Evolutionary conservation across 495 filamentous ascomycete genomes (phyloP), one percentile per base, ranked within the genome.

Genomic region (Trichoderma erinaceum): DNA sequence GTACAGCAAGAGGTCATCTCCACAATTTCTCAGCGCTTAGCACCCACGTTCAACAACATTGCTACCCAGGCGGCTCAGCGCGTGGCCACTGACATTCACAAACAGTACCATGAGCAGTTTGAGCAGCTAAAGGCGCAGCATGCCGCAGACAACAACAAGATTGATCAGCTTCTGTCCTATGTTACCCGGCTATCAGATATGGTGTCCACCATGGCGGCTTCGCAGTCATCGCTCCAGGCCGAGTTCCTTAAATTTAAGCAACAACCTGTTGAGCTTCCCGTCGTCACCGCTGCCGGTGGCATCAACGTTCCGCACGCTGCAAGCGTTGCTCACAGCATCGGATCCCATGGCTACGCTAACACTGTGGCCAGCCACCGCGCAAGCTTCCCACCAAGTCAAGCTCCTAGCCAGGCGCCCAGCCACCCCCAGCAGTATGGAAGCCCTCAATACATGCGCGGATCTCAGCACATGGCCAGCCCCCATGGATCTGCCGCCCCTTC

Each of bases 81-180:
- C 68, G 80, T 89, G 68, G 81, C 85, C 56, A 75, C 73, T 41
- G 87, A 91, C 12, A 78, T 92, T 64, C 90, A 97, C 70, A 82
- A 84, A 35, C 72, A 88, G 64, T 81, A 88, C 61, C 78, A 83
- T 44, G 83, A 85, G 50, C 85, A 89, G 71, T 79, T 92, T 64
- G 83, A 84, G 66, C 81, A 86, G 27, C 81, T 89, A 23, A 90
- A 97, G 71, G 73, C 80, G n/a, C 87, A 89, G 73, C 90, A 87
- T 56, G 83, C 86, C 23, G 81, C 82, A 27, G 93, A 97, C 70
- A 82, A 82, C 38, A 81, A 80, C 41, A 96, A 96, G 81, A 90
- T 97, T 68, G 91, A 97, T 63, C 86, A 93, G 70, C 85, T 99
- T 69, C 89, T 89, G 18, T 79, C 82, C 6, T 83, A 91, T 29